Conservation (phyloP, 1,284 basidiomycete species). For the Leucoagaricus sp. region DNA sequence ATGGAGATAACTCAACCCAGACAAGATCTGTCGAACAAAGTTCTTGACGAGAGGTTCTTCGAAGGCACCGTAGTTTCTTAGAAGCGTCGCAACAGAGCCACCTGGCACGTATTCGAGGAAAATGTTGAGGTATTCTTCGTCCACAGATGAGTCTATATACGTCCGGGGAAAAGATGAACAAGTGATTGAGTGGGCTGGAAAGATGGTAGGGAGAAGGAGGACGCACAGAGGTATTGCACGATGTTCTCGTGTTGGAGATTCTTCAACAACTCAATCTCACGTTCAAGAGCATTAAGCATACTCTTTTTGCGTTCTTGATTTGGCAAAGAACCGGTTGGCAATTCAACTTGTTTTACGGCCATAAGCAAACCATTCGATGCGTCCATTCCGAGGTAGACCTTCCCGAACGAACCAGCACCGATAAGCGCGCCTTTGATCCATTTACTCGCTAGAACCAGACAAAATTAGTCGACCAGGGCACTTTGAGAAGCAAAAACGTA, state of each 20-base stretch:
- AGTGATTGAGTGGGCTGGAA: neutral
- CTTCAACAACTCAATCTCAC: constrained; percentile 95
- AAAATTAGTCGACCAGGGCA: constrained; percentile 4
- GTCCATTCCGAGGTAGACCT: constrained; percentile 98
- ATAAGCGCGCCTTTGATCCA: constrained; percentile 99
- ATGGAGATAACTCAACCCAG: constrained; percentile 92
- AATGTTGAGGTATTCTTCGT: constrained; percentile 92
- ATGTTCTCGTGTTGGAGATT: constrained; percentile 97
- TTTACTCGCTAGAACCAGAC: constrained; percentile 65
- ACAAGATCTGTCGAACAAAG: constrained; percentile 93
- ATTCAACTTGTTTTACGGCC: constrained; percentile 99
- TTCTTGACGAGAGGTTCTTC: constrained; percentile 94
- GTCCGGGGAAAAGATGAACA: constrained; percentile 15
- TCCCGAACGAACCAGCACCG: constrained; percentile 94
- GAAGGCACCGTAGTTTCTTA: constrained; percentile 95
- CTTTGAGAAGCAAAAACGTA: constrained; percentile 1
- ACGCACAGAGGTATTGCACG: constrained; percentile 93
- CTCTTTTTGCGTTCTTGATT: constrained; percentile 94
- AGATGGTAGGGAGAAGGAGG: constrained; percentile 1
- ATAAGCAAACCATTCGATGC: constrained; percentile 91
- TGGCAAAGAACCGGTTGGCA: constrained; percentile 83
- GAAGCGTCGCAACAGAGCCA: constrained; percentile 90
- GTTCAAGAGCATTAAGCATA: constrained; percentile 94
- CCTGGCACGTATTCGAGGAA: constrained; percentile 99
- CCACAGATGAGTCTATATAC: constrained; percentile 90